A percentile compares a stretch with the other conserved stretches of the same genome.
Conservation (phyloP, 176 grass and related monocot genomes). For the Rhipidocladum racemiflorum region DNA sequence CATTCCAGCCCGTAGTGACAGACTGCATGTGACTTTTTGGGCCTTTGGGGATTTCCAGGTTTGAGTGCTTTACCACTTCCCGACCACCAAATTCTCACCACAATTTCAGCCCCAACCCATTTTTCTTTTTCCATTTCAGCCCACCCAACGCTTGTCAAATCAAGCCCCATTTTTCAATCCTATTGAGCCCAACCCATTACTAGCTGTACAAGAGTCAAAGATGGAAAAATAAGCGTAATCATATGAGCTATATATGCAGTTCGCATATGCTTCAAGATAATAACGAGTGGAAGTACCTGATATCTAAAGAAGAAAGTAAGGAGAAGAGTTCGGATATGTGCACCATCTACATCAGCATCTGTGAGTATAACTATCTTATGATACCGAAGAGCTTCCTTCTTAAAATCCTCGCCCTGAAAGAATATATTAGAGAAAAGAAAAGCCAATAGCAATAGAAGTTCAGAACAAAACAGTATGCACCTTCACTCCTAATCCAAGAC, state of each 20-base stretch:
- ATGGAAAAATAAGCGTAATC: neutral
- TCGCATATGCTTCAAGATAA: constrained; percentile 13
- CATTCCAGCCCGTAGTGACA: neutral
- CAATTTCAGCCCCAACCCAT: neutral
- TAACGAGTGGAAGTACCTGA: constrained; percentile 52
- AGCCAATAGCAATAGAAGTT: neutral
- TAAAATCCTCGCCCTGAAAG: constrained; percentile 98
- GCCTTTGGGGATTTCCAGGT: constrained; percentile 3
- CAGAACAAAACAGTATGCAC: constrained; percentile 28
- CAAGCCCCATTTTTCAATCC: neutral
- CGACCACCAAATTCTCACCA: neutral
- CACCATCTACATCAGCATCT: constrained; percentile 97
- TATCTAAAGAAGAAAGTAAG: constrained; percentile 99
- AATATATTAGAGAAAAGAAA: constrained; percentile 39
- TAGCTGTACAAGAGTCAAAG: neutral
- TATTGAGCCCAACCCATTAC: neutral
- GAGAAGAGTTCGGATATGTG: constrained; percentile 92
- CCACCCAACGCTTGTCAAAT: neutral
- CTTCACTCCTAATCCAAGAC: constrained; percentile 95
- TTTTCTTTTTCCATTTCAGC: neutral
- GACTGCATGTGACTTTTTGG: neutral
- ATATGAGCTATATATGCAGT: neutral
- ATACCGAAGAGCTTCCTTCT: constrained; percentile 88
- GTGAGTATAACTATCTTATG: constrained; percentile 96
- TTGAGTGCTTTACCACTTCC: neutral